These are phyloP conservation scores for Omphalotus guepiniiformis DNA, from an alignment of 768 basidiomycete genomes.

Conservation along the genomic window DNA sequence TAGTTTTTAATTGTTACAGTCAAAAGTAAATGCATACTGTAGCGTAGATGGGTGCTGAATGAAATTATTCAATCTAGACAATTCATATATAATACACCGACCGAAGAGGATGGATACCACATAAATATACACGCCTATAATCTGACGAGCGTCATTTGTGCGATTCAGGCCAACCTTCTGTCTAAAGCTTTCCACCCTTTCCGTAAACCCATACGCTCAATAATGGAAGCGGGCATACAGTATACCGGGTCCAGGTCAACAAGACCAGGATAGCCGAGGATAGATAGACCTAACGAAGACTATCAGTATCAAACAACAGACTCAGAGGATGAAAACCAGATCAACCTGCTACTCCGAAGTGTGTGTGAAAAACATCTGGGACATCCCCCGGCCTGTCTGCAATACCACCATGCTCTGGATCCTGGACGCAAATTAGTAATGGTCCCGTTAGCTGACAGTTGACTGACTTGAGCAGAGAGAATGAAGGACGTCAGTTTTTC, in stretches of 20 bases:
- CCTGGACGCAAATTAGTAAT: slow-evolving; percentile 39
- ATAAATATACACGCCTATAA: too few relatives aligned
- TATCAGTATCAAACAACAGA: neutral
- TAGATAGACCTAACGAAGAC: slow-evolving; percentile 62
- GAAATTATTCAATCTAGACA: too few relatives aligned
- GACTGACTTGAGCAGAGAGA: slow-evolving; percentile 74
- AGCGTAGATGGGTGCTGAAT: too few relatives aligned
- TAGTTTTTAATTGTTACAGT: too few relatives aligned
- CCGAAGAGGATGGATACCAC: too few relatives aligned
- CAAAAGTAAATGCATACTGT: too few relatives aligned
- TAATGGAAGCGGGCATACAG: slow-evolving; percentile 85
- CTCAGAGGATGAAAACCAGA: neutral
- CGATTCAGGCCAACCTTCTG: slow-evolving; percentile 21
- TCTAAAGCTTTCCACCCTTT: slow-evolving; percentile 62
- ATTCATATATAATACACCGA: too few relatives aligned
- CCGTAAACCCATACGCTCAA: slow-evolving; percentile 63
- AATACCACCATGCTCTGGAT: slow-evolving; percentile 87
- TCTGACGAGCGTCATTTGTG: too few relatives aligned
- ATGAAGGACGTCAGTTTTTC: slow-evolving; percentile 79
- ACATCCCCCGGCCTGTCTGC: slow-evolving; percentile 92
- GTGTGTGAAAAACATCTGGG: slow-evolving; percentile 96
- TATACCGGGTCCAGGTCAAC: slow-evolving; percentile 90
- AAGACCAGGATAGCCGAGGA: slow-evolving; percentile 83
- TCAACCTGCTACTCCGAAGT: slow-evolving; percentile 84
- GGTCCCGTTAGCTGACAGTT: neutral